Evolutionary conservation across 2,329 filamentous ascomycete genomes (phyloP), one percentile per base, ranked within the genome.

Genomic region (Neopestalotiopsis sp.): DNA sequence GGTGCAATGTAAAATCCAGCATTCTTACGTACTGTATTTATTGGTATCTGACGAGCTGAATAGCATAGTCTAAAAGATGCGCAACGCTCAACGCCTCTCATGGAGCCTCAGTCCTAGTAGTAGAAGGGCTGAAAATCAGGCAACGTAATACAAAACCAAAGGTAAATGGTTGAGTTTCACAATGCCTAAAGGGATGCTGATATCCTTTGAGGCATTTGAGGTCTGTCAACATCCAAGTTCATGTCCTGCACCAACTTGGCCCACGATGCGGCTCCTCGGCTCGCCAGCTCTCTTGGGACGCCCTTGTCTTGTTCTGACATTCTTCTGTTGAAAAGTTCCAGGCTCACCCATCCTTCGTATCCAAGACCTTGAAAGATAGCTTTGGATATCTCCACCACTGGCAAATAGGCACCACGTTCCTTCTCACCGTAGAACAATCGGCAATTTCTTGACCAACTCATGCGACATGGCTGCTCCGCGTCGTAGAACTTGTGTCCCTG

Each of bases 361-460:
- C 90, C 90, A 0, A 93, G 81, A 0, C 87, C 87, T 10, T 89
- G 84, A 24, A 93, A 83, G 63, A 94, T 86, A 0, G 89, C 86
- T 52, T 84, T 79, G 0, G 89, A 83, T 24, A 94, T 86, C 40
- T 90, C 84, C 67, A 84, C 81, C 6, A 91, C 84, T 0, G 92
- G 92, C 1, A 95, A 80, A 75, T 94, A 94, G 0, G 87, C 92
- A 0, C 90, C 90, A 2, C 84, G 79, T 2, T 89, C 83, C 60
- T 83, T 79, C 77, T 93, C 91, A 72, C 92, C 90, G 70, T 91
- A 89, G 75, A 92, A 94, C 3, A 92, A 78, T 20, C 93, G 83
- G 71, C 91, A 92, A 76, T 94, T 94, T 20, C 93, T 82, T 49
- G 88, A 93, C 93, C 93, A 95, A 75, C 87, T 93, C 93, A 95